Base-by-base conservation (phyloP, 495 filamentous ascomycete genomes). In the Talaromyces adpressus region DNA sequence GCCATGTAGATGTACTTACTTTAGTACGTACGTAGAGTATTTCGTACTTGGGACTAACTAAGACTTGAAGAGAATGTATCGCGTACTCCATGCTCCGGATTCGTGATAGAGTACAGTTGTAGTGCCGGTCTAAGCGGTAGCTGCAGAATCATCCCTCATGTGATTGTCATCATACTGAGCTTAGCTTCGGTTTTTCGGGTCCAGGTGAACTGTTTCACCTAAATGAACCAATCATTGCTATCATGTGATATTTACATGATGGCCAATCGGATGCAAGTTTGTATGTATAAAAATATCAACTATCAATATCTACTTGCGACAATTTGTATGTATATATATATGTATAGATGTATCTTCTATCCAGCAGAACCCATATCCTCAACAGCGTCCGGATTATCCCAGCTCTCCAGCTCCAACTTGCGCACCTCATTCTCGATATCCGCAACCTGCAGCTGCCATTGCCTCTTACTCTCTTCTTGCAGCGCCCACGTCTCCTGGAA, bases 331-430 rank as follows among this genome's bases (percentile, higher is more conserved):
- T n/a, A n/a, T n/a, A n/a, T n/a, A n/a, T n/a, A n/a, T 57, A 57
- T 4, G 30, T 57, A 30, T 41, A 20, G 49, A n/a, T 60, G 39
- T 27, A 23, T 60, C 22, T 4, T 11, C 47, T 53, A 61, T 61
- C 61, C 69, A 8, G 79, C 81, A 63, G 77, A 82, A 5, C 90
- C 90, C 47, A 85, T 68, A 73, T 92, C 88, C 70, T 92, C 89
- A 34, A 86, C 81, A 5, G 90, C 89, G 74, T 84, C 87, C 20
- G 72, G 69, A 61, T 84, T 73, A 76, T 94, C 84, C 92, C 92
- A 95, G 58, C 84, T 93, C 61, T 79, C 81, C 64, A 81, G 78
- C 76, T 95, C 92, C 49, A 96, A 70, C 53, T 61, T 69, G 64
- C 81, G 74, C 3, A 93, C 87, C 9, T 77, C 70, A 11, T 70